Evolutionary conservation across 257 asterid species (phyloP), one percentile per base, ranked within the genome.

Genomic region (Solanum habrochaites): DNA sequence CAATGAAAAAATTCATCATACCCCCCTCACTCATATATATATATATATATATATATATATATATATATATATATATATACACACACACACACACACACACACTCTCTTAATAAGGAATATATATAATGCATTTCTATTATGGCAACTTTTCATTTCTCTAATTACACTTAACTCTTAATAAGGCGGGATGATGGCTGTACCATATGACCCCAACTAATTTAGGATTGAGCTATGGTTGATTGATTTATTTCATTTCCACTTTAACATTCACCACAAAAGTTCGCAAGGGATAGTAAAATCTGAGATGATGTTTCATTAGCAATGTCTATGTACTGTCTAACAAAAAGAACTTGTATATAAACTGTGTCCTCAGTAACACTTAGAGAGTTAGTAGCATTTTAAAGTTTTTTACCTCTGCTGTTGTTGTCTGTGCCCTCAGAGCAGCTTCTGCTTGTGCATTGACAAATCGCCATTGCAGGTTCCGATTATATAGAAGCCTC

Each of bases 401-500:
- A 40, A 45, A 85, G 27, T 66, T 86, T 64, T 74, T 90, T 92
- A 96, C 99, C 99, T 96, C 96, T 13, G 95, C 94, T 56, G 90
- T 86, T 72, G 87, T 92, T 47, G 91, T 90, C 70, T 93, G 98
- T 77, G 87, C 93, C 90, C 86, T 82, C 69, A 90, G 89, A 88
- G 94, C 87, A 88, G 90, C 86, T 87, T 94, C 96, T 74, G 90
- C 91, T 87, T 89, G 91, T 27, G 98, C 99, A 93, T 94, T 96
- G 32, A 83, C 92, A 52, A 91, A 90, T 71, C 97, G 93, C 99
- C 98, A 96, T 89, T 96, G 99, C 93, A 94, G 86, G 81, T 91
- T 94, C 75, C 96, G 92, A 88, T 94, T 95, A 89, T 93, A 90
- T 27, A 93, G 87, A 83, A 94, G 86, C 88, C 95, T 92, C 92